phyloP scores from a whole-genome alignment of 257 asterid genomes.

The Fraxinus excelsior region DNA sequence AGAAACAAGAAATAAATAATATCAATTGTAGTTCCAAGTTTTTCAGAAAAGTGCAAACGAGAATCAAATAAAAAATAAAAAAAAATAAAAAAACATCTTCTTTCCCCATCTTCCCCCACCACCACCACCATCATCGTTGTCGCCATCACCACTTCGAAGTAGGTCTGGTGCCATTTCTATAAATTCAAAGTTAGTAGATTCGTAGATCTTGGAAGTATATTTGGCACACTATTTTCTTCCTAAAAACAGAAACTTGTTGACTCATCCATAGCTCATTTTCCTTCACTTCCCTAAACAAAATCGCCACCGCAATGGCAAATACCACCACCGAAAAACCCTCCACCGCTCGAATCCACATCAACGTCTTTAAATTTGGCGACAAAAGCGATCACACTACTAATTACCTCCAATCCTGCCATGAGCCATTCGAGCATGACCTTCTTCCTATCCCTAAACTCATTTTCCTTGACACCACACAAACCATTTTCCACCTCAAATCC shows the following conservation, averaged over 20 bases:
- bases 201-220: slow-evolving; percentile 1
- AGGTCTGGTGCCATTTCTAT: not conserved
- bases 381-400: slow-evolving; percentile 11
- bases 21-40: too few species aligned
- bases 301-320: slow-evolving; percentile 52
- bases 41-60: too few species aligned
- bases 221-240: slow-evolving; percentile 13
- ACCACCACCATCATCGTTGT: too few species aligned
- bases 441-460: slow-evolving; percentile 77
- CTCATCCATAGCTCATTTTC: not conserved
- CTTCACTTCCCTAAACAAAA: slow-evolving; percentile 8
- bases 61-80: too few species aligned
- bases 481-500: slow-evolving; percentile 64
- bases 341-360: slow-evolving; percentile 27
- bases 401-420: slow-evolving; percentile 71
- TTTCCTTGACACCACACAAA: slow-evolving; percentile 68
- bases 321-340: slow-evolving; percentile 26
- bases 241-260: slow-evolving; percentile 5
- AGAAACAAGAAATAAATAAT: too few species aligned
- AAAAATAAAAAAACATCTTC: too few species aligned
- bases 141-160: too few species aligned
- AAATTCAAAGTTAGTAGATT: not conserved
- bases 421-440: slow-evolving; percentile 84
- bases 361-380: slow-evolving; percentile 7
- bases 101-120: too few species aligned